These are phyloP conservation scores for Pyrenopolyporus hunteri DNA, from an alignment of 495 filamentous ascomycete species.

Conservation along the genomic window DNA sequence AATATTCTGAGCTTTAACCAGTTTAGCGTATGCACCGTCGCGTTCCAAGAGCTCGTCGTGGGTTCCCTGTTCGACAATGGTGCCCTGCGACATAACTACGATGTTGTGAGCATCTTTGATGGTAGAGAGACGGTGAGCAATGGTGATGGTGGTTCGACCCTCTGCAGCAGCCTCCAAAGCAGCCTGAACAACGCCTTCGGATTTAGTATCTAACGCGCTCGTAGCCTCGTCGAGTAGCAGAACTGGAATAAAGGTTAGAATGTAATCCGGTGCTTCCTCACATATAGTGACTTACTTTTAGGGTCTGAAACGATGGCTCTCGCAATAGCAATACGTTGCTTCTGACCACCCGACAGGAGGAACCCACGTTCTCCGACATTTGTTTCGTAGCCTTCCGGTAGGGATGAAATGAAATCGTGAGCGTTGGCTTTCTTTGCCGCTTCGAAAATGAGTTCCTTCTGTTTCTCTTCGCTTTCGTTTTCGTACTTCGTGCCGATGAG, in stretches of 20 bases:
- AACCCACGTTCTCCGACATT: constrained; percentile 96
- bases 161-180: constrained; percentile 85
- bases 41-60: constrained; percentile 71
- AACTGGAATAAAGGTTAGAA: constrained; percentile 51
- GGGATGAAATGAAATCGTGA: constrained; percentile 82
- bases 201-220: constrained; percentile 92
- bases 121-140: constrained; percentile 92
- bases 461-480: constrained; percentile 65
- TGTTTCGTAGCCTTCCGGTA: constrained; percentile 91
- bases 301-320: constrained; percentile 91
- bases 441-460: constrained; percentile 71
- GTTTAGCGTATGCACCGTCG: constrained; percentile 69
- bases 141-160: constrained; percentile 95
- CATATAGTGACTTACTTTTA: constrained; percentile 55
- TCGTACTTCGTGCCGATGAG: constrained; percentile 85
- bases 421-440: constrained; percentile 92
- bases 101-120: constrained; percentile 96
- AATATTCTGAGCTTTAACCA: constrained; percentile 83
- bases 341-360: constrained; percentile 90
- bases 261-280: background rate
- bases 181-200: constrained; percentile 92
- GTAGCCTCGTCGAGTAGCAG: constrained; percentile 95
- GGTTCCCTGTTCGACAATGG: constrained; percentile 87
- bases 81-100: constrained; percentile 84
- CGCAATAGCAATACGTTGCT: constrained; percentile 87